A percentile compares a stretch with the other conserved stretches of the same genome.
Conservation (phyloP, 805 yeast genomes). For the Cyberlindnera japonica region DNA sequence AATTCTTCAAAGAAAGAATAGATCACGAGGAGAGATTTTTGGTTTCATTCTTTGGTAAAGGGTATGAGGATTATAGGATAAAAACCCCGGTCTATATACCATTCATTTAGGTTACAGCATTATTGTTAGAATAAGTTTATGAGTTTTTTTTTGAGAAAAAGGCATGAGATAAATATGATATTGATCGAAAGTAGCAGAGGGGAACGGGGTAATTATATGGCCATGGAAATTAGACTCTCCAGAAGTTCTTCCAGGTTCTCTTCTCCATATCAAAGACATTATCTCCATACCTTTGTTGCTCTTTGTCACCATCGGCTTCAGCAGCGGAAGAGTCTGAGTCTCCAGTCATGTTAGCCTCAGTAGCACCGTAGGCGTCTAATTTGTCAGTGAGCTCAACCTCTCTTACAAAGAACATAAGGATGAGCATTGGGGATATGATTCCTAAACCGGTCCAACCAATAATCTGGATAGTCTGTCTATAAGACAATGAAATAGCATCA, state of each 20-base stretch:
- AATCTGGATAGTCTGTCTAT: conserved; percentile 30
- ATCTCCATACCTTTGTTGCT: not conserved
- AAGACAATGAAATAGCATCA: conserved; percentile 30
- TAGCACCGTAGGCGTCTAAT: conserved; percentile 21
- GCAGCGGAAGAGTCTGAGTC: conserved; percentile 2
- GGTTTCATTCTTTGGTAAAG: conserved; percentile 64
- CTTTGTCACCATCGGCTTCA: not conserved
- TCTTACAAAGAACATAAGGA: conserved; percentile 28
- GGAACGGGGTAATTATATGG: too few species aligned
- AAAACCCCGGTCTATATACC: conserved; percentile 62
- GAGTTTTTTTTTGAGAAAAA: too few species aligned
- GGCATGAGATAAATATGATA: not conserved
- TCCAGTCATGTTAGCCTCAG: conserved; percentile 9
- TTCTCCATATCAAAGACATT: conserved; percentile 8
- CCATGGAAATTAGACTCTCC: conserved; percentile 13
- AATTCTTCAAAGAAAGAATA: conserved; percentile 69
- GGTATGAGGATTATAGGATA: conserved; percentile 51
- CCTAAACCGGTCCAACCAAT: conserved; percentile 31
- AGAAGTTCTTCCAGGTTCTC: conserved; percentile 21
- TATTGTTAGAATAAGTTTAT: not conserved
- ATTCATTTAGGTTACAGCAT: conserved; percentile 2
- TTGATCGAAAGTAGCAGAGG: not conserved
- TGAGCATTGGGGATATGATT: conserved; percentile 26
- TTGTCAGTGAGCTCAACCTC: conserved; percentile 27
- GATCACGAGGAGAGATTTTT: conserved; percentile 65